These are phyloP conservation scores for Thymus quinquecostatus DNA, from an alignment of 257 asterid genomes.

Conservation along the genomic window DNA sequence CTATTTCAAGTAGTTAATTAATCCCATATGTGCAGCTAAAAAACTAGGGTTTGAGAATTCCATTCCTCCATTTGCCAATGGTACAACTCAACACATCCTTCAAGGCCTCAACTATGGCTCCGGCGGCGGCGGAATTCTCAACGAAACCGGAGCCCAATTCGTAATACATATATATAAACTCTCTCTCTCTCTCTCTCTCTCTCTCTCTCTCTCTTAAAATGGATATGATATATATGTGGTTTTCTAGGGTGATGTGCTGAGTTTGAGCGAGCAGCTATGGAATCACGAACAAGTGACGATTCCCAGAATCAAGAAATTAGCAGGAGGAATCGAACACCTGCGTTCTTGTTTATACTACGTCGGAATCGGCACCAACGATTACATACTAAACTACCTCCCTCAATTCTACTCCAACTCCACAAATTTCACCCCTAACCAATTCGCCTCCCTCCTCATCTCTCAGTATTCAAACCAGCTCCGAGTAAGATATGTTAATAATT, in stretches of 20 bases:
- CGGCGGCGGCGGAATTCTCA: slow-evolving; percentile 60
- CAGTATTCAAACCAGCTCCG: slow-evolving; percentile 33
- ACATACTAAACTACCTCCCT: slow-evolving; percentile 40
- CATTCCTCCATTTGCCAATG: slow-evolving; percentile 48
- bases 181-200: background rate
- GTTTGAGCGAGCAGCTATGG: slow-evolving; percentile 36
- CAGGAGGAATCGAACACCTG: slow-evolving; percentile 23
- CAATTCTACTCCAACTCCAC: slow-evolving; percentile 25
- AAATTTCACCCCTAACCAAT: slow-evolving; percentile 28
- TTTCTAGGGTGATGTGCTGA: slow-evolving; percentile 34
- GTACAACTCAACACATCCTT: slow-evolving; percentile 37
- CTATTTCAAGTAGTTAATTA: no score
- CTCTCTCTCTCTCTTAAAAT: background rate
- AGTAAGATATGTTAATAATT: background rate
- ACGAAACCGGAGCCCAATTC: slow-evolving; percentile 48
- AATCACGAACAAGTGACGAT: slow-evolving; percentile 29
- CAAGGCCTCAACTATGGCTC: slow-evolving; percentile 58
- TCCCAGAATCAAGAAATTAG: slow-evolving; percentile 7
- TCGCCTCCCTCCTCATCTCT: slow-evolving; percentile 35
- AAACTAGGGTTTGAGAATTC: slow-evolving; percentile 47
- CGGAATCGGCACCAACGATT: slow-evolving; percentile 49
- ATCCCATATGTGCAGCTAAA: slow-evolving; percentile 38
- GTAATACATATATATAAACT: background rate
- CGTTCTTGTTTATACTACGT: slow-evolving; percentile 37
- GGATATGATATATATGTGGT: no score